Evolutionary conservation across 495 filamentous ascomycete genomes (phyloP).

Genomic region (Neurospora sp.): DNA sequence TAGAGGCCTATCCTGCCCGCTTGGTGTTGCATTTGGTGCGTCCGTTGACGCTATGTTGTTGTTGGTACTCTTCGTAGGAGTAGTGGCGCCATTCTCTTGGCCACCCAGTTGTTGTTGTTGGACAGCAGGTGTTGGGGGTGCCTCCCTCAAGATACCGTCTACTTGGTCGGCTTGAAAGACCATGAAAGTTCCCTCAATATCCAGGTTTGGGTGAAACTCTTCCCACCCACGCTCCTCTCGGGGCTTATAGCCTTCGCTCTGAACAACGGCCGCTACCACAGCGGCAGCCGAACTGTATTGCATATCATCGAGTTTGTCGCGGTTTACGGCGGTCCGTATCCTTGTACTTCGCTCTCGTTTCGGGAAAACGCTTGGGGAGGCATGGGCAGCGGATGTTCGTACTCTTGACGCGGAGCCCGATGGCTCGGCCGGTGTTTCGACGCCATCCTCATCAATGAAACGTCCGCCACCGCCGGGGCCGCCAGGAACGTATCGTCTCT

Average conservation of each 20-base stretch:
- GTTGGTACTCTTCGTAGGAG: conserved; percentile 26
- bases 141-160: conserved; percentile 49
- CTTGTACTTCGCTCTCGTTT: conserved; percentile 44
- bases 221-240: conserved; percentile 94
- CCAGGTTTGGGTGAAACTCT: conserved; percentile 91
- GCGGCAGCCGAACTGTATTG: conserved; percentile 70
- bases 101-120: conserved; percentile 9
- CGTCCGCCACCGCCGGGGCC: conserved; percentile 72
- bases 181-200: conserved; percentile 68
- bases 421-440: conserved; percentile 35
- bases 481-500: conserved; percentile 58
- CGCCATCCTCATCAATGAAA: conserved; percentile 56
- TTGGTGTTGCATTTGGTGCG: conserved; percentile 15
- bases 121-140: conserved; percentile 32
- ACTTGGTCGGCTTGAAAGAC: conserved; percentile 77
- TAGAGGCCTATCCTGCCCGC: conserved; percentile 18
- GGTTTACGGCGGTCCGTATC: conserved; percentile 38
- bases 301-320: conserved; percentile 41
- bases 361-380: conserved; percentile 32
- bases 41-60: neutral
- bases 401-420: conserved; percentile 17
- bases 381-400: conserved; percentile 22
- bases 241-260: conserved; percentile 92
- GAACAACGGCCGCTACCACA: conserved; percentile 71
- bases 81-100: conserved; percentile 24